Percentiles rank a stretch among this genome's conserved stretches.
Evolutionary conservation across 345 rosid species (phyloP).

Genomic region (Rhodamnia argentea): DNA sequence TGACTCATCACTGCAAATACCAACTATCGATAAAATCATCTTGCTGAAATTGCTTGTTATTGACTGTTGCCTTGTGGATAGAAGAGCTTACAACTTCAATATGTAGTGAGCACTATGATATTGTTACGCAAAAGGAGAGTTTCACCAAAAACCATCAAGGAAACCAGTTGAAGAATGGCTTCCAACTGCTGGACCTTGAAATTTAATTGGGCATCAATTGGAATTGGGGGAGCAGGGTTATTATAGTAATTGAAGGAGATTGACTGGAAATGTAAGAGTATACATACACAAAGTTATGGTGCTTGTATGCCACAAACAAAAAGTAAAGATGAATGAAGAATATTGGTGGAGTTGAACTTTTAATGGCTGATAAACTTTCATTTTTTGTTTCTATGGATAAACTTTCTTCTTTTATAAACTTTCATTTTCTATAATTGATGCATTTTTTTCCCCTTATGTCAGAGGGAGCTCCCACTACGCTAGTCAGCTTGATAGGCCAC

Average conservation of each 20-base stretch:
- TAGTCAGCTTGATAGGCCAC: slow-evolving; percentile 84
- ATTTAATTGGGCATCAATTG: not conserved
- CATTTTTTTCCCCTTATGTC: slow-evolving; percentile 7
- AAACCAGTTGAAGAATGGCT: not conserved
- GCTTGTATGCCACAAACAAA: not conserved
- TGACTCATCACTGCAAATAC: not conserved
- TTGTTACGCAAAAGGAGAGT: not conserved
- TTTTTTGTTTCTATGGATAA: not conserved
- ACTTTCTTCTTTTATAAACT: not conserved
- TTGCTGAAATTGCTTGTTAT: not conserved
- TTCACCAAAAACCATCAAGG: not conserved
- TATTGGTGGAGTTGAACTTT: not conserved
- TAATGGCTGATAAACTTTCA: not conserved
- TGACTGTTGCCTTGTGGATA: not conserved
- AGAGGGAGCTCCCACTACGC: slow-evolving; percentile 88
- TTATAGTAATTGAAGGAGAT: not conserved
- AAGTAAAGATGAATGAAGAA: not conserved
- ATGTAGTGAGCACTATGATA: not conserved
- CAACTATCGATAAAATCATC: not conserved
- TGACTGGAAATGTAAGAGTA: not conserved
- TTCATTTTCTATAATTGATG: not conserved
- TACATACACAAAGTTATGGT: not conserved
- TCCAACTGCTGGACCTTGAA: not conserved
- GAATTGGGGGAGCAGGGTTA: not conserved
- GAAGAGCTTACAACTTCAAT: not conserved